A percentile compares a stretch with the other conserved stretches of the same genome.
phyloP scores from a whole-genome alignment of 148 eudicot species.

The Hydrangea macrophylla region DNA sequence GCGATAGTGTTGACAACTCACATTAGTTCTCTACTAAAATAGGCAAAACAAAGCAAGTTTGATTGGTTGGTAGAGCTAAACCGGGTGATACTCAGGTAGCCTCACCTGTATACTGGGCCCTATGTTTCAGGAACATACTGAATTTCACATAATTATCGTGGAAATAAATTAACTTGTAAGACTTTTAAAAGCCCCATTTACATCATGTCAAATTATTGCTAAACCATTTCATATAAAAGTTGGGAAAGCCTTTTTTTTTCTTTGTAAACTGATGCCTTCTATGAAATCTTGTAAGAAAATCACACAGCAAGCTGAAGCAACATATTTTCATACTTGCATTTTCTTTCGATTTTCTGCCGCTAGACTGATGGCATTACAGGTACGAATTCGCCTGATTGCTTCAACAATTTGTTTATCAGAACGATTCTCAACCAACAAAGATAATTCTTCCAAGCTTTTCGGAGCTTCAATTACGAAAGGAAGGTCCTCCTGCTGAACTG shows the following conservation, averaged over 20 bases:
- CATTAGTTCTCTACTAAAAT: too few species aligned
- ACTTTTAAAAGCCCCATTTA: neutral
- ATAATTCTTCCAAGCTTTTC: conserved; percentile 60
- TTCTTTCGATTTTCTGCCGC: conserved; percentile 91
- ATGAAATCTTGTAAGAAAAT: neutral
- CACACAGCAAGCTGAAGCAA: conserved; percentile 3
- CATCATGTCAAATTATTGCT: neutral
- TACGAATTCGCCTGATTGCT: conserved; percentile 79
- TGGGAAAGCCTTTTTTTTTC: neutral
- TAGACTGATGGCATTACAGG: conserved; percentile 67
- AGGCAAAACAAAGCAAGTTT: neutral
- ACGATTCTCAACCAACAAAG: conserved; percentile 46
- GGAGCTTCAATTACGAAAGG: conserved; percentile 90
- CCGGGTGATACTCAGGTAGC: neutral
- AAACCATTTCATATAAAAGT: neutral
- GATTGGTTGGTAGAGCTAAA: neutral
- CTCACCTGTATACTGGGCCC: neutral
- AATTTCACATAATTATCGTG: neutral
- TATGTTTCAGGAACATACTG: neutral
- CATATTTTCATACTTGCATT: conserved; percentile 63
- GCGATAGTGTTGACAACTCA: neutral
- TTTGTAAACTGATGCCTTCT: neutral
- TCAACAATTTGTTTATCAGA: conserved; percentile 65
- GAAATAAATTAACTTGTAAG: neutral
- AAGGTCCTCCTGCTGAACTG: conserved; percentile 50